A percentile compares a stretch with the other conserved stretches of the same genome.
Evolutionary conservation across 78 protist genomes (phyloP).

Genomic region (Pigoraptor vietnamica): DNA sequence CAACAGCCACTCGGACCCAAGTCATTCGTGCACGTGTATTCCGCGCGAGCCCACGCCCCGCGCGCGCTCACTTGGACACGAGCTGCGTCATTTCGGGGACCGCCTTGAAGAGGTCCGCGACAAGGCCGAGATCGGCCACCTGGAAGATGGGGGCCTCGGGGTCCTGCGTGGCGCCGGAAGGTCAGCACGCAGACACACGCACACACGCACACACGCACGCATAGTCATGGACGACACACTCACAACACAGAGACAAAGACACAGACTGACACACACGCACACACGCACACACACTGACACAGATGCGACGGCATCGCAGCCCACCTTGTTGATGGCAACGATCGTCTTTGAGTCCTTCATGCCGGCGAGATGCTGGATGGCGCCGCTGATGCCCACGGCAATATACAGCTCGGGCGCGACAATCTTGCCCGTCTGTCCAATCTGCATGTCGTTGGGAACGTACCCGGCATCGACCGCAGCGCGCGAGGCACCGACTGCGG

Average conservation of each 20-base stretch:
- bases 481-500: conserved; percentile 93
- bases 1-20: no score
- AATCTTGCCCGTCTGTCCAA: conserved; percentile 96
- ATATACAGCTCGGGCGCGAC: conserved; percentile 97
- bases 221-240: no score
- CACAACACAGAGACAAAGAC: no score
- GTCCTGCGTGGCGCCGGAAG: conserved; percentile 52
- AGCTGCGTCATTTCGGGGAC: not conserved
- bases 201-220: not conserved
- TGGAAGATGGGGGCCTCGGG: conserved; percentile 88
- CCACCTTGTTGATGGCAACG: conserved; percentile 92
- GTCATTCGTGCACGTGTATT: not conserved
- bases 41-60: no score
- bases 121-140: conserved; percentile 86
- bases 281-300: not conserved
- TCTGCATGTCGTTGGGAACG: conserved; percentile 88
- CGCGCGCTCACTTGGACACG: not conserved
- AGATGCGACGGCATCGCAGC: not conserved
- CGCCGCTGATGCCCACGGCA: conserved; percentile 96
- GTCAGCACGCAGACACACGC: not conserved
- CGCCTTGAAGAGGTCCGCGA: conserved; percentile 72
- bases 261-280: not conserved
- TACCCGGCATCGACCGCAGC: conserved; percentile 97
- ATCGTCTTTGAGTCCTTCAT: conserved; percentile 97
- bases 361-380: conserved; percentile 96